Conservation (phyloP, 805 yeast genomes). For the Lipomyces sp. region DNA sequence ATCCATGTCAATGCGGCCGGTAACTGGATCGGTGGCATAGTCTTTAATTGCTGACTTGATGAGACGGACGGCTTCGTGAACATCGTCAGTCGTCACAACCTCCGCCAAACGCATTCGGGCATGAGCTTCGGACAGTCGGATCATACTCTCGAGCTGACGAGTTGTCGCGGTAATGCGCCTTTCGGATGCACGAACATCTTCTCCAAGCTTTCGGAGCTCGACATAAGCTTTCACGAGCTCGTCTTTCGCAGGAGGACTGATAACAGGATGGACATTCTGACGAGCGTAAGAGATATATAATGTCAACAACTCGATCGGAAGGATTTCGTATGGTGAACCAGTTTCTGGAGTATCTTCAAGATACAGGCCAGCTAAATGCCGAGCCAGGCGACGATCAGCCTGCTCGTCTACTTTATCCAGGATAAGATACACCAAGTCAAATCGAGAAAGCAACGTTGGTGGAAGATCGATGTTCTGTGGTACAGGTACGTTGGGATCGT, state of each 20-base stretch:
- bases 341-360: conserved; percentile 82
- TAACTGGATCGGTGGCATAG: conserved; percentile 95
- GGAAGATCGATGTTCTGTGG: conserved; percentile 95
- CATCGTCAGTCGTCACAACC: conserved; percentile 77
- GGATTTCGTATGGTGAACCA: conserved; percentile 66
- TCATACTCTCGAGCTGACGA: conserved; percentile 94
- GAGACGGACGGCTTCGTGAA: conserved; percentile 88
- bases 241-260: conserved; percentile 78
- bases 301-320: conserved; percentile 87
- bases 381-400: conserved; percentile 82
- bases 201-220: conserved; percentile 92
- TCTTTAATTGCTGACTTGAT: conserved; percentile 94
- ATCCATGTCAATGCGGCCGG: conserved; percentile 98
- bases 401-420: conserved; percentile 90
- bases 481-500: conserved; percentile 93
- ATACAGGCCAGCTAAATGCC: conserved; percentile 89
- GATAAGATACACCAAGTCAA: conserved; percentile 90
- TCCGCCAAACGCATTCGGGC: conserved; percentile 90
- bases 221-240: conserved; percentile 89
- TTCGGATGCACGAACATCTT: conserved; percentile 82
- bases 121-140: conserved; percentile 92
- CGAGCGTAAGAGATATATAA: conserved; percentile 93
- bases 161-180: conserved; percentile 97
- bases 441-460: conserved; percentile 92
- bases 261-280: conserved; percentile 76